phyloP scores from a whole-genome alignment of 495 filamentous ascomycete genomes.

The Penicillium flavigenum region DNA sequence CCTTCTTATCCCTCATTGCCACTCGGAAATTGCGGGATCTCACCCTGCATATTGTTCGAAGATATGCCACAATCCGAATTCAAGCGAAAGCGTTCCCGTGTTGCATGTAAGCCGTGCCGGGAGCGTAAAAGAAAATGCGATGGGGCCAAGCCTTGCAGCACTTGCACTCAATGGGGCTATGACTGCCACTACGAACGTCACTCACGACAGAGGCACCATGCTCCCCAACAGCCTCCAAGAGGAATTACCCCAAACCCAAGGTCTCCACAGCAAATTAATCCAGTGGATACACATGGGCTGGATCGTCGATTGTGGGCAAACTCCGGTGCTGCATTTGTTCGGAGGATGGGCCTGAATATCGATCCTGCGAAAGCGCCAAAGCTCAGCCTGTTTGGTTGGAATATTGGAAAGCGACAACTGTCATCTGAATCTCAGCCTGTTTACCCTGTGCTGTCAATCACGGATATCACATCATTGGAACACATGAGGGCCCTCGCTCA shows the following conservation, averaged over 20 bases:
- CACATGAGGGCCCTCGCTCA: constrained; percentile 37
- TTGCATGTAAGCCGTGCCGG: constrained; percentile 51
- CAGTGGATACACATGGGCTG: constrained; percentile 29
- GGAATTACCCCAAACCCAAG: neutral
- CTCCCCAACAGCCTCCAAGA: neutral
- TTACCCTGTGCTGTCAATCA: constrained; percentile 20
- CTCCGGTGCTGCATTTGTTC: constrained; percentile 52
- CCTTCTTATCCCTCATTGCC: neutral
- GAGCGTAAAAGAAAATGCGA: constrained; percentile 53
- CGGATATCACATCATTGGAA: constrained; percentile 35
- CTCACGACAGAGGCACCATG: constrained; percentile 10
- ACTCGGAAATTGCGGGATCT: constrained; percentile 8
- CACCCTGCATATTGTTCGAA: neutral
- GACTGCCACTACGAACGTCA: constrained; percentile 39
- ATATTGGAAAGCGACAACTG: constrained; percentile 43
- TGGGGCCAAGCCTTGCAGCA: constrained; percentile 42
- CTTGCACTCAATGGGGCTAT: constrained; percentile 49
- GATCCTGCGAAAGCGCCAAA: constrained; percentile 49
- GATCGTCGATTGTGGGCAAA: constrained; percentile 44
- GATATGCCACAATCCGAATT: constrained; percentile 1
- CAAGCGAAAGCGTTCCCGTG: constrained; percentile 36
- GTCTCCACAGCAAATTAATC: constrained; percentile 1
- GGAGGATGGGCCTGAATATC: constrained; percentile 48
- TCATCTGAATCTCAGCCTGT: constrained; percentile 8
- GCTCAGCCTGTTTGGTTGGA: constrained; percentile 55